Base-by-base conservation (phyloP, 805 yeast genomes). In the Candida silvicultrix region DNA sequence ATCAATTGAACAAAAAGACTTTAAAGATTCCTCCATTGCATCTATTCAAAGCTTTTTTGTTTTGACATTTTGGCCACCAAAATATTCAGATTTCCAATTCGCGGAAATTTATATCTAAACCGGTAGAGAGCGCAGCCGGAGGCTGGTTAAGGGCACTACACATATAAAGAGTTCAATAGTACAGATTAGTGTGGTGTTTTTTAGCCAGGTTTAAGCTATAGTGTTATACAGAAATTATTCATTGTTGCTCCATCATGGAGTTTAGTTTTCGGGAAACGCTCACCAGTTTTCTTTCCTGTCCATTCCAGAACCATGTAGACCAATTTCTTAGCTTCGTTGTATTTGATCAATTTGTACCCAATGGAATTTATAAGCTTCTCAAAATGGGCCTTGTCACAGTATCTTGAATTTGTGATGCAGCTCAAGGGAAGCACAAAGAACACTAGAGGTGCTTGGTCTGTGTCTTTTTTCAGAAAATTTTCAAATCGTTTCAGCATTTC, bases 361-460 rank as follows among this genome's bases (percentile, higher is more conserved):
- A 88, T 64, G 8, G 69, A 54, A 0, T 48, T 31, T 78, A 84
- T 74, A 12, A 89, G 73, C 1, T 63, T 60, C 1, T 61, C 52
- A 38, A 78, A 65, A 22, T 61, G 63, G 0, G 57, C 59, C 36
- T 70, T 68, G 50, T 77, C 75, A 62, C 83, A 79, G 60, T 90
- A 92, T 40, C 98, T 71, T 0, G 97, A 89, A 61, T 92, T 90
- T 9, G 68, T 62, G 1, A 88, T 69, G 60, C 99, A 92, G 0
- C 98, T 96, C 32, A 85, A 69, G 0, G 99, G 99, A 4, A 92
- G 66, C 7, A 92, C 98, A 12, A 92, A 63, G 58, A 92, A 90
- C 5, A 89, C 62, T 31, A 71, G 58, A 5, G 78, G 48, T 1
- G 49, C 34, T 1, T 25, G 34, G 8, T 45, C 47, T 2, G 49